These are phyloP conservation scores for Cryptococcus sp. DNA, from an alignment of 1,284 basidiomycete species.

Conservation along the genomic window DNA sequence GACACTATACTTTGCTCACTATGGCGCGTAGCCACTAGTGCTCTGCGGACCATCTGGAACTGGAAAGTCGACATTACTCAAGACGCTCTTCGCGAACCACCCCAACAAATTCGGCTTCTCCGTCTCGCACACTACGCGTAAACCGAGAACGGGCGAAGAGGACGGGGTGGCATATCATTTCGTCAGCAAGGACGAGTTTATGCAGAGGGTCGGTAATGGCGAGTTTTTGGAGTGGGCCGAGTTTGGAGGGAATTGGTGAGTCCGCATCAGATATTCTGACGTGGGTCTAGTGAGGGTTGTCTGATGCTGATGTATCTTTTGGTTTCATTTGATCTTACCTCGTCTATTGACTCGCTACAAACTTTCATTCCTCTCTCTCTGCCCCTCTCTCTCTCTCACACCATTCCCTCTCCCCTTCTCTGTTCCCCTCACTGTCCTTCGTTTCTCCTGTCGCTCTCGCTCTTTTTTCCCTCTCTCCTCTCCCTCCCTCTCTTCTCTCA, in stretches of 20 bases:
- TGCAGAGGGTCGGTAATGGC: constrained; percentile 55
- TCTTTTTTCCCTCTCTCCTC: neutral
- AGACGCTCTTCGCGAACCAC: constrained; percentile 76
- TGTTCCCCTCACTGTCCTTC: neutral
- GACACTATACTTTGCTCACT: neutral
- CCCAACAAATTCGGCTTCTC: constrained; percentile 90
- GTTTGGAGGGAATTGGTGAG: constrained; percentile 84
- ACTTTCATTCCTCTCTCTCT: neutral
- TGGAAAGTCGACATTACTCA: constrained; percentile 55
- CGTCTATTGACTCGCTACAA: neutral
- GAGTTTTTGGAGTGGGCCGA: constrained; percentile 66
- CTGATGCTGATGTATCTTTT: neutral
- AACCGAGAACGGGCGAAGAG: constrained; percentile 77
- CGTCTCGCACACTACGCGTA: constrained; percentile 93
- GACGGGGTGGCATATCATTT: constrained; percentile 69
- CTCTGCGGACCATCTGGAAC: constrained; percentile 57
- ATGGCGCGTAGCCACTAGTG: constrained; percentile 64
- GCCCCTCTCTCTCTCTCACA: neutral
- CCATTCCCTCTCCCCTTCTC: neutral
- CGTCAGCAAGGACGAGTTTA: constrained; percentile 58
- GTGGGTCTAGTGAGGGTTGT: neutral
- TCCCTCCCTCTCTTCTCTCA: neutral
- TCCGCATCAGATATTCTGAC: constrained; percentile 8
- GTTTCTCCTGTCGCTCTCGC: neutral
- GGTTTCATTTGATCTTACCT: neutral